These are phyloP conservation scores for Alloteropsis semialata DNA, from an alignment of 176 grass and related monocot species.

Conservation along the genomic window DNA sequence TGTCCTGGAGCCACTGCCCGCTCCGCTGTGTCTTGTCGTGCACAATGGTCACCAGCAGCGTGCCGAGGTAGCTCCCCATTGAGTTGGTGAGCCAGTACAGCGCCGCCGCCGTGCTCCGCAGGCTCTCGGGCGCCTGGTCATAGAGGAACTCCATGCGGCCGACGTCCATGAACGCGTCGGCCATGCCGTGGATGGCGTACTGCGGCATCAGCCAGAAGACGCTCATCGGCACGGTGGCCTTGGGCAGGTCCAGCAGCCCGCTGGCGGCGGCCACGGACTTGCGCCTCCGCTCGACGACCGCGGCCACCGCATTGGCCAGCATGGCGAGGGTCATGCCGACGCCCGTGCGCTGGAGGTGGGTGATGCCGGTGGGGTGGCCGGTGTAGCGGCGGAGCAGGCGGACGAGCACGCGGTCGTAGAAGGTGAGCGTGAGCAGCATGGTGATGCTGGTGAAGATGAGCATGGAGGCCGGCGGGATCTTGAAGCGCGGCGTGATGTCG, in stretches of 20 bases:
- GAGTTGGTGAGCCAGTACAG: constrained; percentile 77
- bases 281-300: constrained; percentile 55
- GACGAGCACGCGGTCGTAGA: constrained; percentile 75
- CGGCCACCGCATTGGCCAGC: constrained; percentile 53
- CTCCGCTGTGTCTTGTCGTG: constrained; percentile 45
- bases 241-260: constrained; percentile 43
- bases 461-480: constrained; percentile 64
- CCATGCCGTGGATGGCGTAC: constrained; percentile 50
- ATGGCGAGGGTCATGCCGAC: constrained; percentile 66
- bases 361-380: constrained; percentile 58
- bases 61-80: constrained; percentile 71
- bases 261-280: constrained; percentile 45
- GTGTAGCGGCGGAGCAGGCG: constrained; percentile 51
- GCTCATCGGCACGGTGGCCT: constrained; percentile 43
- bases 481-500: constrained; percentile 54
- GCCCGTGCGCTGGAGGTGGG: constrained; percentile 74
- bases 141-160: constrained; percentile 89
- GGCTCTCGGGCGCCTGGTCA: constrained; percentile 83
- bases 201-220: constrained; percentile 64
- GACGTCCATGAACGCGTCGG: constrained; percentile 68
- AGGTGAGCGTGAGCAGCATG: constrained; percentile 55
- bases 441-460: constrained; percentile 52
- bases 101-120: constrained; percentile 77
- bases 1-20: constrained; percentile 86
- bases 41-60: constrained; percentile 64